phyloP scores from a whole-genome alignment of 73 alveolate genomes.

The Paramecium biaurelia region DNA sequence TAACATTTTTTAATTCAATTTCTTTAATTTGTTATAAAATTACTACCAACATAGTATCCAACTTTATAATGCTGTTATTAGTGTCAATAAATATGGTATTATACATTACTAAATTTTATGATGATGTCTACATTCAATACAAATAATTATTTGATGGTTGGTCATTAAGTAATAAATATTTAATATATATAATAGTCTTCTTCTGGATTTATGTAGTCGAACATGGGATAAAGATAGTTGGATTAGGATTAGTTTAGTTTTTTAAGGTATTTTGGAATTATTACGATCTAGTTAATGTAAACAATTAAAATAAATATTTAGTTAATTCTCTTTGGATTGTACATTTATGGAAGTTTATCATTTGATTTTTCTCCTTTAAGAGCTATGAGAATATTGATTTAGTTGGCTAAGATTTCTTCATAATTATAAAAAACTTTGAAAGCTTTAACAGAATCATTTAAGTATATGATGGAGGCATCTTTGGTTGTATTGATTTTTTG shows the following conservation, averaged over 20 bases:
- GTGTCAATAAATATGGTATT: slow-evolving; percentile 1
- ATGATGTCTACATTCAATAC: neutral
- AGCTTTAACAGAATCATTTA: slow-evolving; percentile 1
- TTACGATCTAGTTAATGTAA: slow-evolving; percentile 5
- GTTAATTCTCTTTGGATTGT: slow-evolving; percentile 8
- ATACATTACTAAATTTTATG: slow-evolving; percentile 16
- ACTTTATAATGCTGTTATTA: neutral
- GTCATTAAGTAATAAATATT: neutral
- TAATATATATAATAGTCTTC: neutral
- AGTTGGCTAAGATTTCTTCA: neutral
- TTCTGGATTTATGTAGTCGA: slow-evolving; percentile 5
- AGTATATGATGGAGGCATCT: slow-evolving; percentile 28
- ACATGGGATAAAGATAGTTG: slow-evolving; percentile 28
- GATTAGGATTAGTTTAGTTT: slow-evolving; percentile 46
- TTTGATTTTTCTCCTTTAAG: slow-evolving; percentile 41
- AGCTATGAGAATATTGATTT: slow-evolving; percentile 37
- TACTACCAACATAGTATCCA: neutral
- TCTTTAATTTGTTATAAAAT: slow-evolving; percentile 30
- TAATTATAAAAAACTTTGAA: neutral
- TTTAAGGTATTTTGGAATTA: neutral
- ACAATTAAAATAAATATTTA: neutral
- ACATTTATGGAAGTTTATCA: neutral
- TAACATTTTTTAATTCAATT: neutral
- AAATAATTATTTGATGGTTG: neutral
- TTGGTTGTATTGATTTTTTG: neutral